phyloP scores from a whole-genome alignment of 2,329 filamentous ascomycete species.

The Huntiella abstrusa region DNA sequence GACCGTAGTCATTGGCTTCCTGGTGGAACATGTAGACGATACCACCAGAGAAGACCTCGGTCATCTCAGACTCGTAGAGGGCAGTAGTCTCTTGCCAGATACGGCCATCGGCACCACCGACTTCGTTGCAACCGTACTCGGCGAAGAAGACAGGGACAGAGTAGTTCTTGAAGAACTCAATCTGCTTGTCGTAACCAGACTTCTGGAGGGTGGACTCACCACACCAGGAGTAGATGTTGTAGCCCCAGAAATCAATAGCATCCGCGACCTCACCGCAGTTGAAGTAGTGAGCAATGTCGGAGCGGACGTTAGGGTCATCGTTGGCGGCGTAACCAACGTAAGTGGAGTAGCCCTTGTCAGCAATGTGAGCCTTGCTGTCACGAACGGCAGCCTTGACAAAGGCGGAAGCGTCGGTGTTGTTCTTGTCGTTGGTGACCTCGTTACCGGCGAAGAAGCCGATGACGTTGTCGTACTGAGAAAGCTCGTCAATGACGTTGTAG shows the following conservation, averaged over 20 bases:
- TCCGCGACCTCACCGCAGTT: slow-evolving; percentile 55
- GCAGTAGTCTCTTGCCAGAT: slow-evolving; percentile 69
- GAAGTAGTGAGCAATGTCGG: slow-evolving; percentile 76
- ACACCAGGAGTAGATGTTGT: slow-evolving; percentile 99
- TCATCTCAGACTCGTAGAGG: slow-evolving; percentile 70
- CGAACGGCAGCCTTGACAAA: slow-evolving; percentile 97
- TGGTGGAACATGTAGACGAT: slow-evolving; percentile 99
- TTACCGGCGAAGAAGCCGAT: slow-evolving; percentile 98
- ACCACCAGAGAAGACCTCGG: slow-evolving; percentile 73
- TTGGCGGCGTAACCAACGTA: slow-evolving; percentile 94
- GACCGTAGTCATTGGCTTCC: slow-evolving; percentile 74
- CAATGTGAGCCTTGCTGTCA: slow-evolving; percentile 90
- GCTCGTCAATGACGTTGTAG: slow-evolving; percentile 60
- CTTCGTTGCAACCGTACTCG: slow-evolving; percentile 87
- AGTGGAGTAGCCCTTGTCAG: slow-evolving; percentile 58
- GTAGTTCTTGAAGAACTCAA: slow-evolving; percentile 73
- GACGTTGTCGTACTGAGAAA: slow-evolving; percentile 72
- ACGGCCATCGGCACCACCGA: slow-evolving; percentile 41
- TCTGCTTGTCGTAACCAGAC: slow-evolving; percentile 69
- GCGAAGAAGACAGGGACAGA: slow-evolving; percentile 95
- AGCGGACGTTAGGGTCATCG: slow-evolving; percentile 70
- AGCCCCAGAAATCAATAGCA: slow-evolving; percentile 93
- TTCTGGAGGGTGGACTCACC: slow-evolving; percentile 57
- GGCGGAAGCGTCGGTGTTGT: slow-evolving; percentile 78
- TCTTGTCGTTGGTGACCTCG: slow-evolving; percentile 77